These are phyloP conservation scores for Thermoascus crustaceus DNA, from an alignment of 2,329 filamentous ascomycete species.

Conservation along the genomic window DNA sequence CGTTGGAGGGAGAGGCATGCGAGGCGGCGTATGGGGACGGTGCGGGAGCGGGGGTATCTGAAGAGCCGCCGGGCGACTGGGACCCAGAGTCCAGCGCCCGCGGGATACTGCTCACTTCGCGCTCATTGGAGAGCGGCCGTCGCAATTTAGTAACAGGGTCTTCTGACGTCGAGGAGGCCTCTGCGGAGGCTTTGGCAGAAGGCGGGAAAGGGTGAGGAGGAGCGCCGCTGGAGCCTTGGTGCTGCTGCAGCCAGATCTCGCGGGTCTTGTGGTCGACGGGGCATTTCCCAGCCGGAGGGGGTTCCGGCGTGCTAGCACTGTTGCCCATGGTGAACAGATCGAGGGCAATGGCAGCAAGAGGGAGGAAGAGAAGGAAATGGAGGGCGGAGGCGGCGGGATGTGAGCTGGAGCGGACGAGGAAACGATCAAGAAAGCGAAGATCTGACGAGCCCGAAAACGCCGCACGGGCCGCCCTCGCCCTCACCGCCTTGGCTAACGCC, in stretches of 20 bases:
- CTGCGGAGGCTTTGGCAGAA: conserved; percentile 16
- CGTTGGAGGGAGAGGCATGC: conserved; percentile 53
- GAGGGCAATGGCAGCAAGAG: conserved; percentile 9
- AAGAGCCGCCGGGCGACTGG: conserved; percentile 11
- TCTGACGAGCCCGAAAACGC: conserved; percentile 3
- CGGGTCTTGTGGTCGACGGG: conserved; percentile 88
- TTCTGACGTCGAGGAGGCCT: conserved; percentile 18
- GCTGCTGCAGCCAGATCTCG: conserved; percentile 69
- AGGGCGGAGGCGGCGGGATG: no score
- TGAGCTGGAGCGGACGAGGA: not conserved
- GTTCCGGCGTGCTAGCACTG: conserved; percentile 27
- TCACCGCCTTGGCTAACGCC: conserved; percentile 13
- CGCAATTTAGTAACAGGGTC: conserved; percentile 20
- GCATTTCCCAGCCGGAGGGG: conserved; percentile 45
- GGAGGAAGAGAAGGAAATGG: not conserved
- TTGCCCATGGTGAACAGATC: conserved; percentile 26
- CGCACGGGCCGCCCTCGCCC: conserved; percentile 5
- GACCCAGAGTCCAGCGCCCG: conserved; percentile 41
- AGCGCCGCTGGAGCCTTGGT: conserved; percentile 26
- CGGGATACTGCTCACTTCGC: conserved; percentile 73
- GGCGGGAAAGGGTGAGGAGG: conserved; percentile 27
- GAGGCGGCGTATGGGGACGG: conserved; percentile 21
- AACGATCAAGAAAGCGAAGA: conserved; percentile 3
- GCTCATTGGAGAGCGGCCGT: conserved; percentile 53
- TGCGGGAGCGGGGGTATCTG: conserved; percentile 16